A percentile compares a stretch with the other conserved stretches of the same genome.
These are phyloP conservation scores for Leccinum aurantiacum DNA, from an alignment of 768 basidiomycete genomes.

Conservation along the genomic window DNA sequence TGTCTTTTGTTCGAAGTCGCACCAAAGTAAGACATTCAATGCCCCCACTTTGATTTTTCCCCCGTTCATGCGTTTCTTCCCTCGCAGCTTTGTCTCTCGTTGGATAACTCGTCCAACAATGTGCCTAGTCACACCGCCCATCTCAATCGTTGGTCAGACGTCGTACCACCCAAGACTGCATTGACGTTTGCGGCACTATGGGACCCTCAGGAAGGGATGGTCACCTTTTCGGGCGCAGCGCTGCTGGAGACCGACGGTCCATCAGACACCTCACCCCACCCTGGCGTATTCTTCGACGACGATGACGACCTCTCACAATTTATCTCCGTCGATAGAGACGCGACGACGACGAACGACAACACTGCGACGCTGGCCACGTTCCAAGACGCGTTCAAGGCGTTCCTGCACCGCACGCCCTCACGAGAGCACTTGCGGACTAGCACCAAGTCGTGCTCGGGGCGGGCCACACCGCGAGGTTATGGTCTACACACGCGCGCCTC, in stretches of 20 bases:
- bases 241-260: constrained; percentile 37
- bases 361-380: constrained; percentile 24
- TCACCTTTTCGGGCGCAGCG: constrained; percentile 54
- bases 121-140: constrained; percentile 11
- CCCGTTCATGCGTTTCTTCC: constrained; percentile 1
- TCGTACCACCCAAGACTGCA: constrained; percentile 54
- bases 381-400: constrained; percentile 32
- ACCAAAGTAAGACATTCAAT: constrained; percentile 20
- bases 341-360: constrained; percentile 17
- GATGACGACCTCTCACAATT: constrained; percentile 18
- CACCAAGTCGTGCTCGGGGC: neutral
- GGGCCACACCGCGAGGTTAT: constrained; percentile 1
- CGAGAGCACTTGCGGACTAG: constrained; percentile 20
- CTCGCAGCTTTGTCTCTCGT: constrained; percentile 24
- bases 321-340: constrained; percentile 15
- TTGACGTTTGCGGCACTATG: constrained; percentile 61
- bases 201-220: constrained; percentile 56
- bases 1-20: constrained; percentile 21
- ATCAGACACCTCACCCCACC: constrained; percentile 8
- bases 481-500: constrained; percentile 27
- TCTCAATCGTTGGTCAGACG: constrained; percentile 53
- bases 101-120: constrained; percentile 17
- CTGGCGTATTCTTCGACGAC: constrained; percentile 17
- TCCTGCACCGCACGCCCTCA: constrained; percentile 26
- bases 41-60: neutral